A percentile compares a stretch with the other conserved stretches of the same genome.
These are phyloP conservation scores for Epichloe festucae DNA, from an alignment of 2,329 filamentous ascomycete genomes.

Conservation along the genomic window DNA sequence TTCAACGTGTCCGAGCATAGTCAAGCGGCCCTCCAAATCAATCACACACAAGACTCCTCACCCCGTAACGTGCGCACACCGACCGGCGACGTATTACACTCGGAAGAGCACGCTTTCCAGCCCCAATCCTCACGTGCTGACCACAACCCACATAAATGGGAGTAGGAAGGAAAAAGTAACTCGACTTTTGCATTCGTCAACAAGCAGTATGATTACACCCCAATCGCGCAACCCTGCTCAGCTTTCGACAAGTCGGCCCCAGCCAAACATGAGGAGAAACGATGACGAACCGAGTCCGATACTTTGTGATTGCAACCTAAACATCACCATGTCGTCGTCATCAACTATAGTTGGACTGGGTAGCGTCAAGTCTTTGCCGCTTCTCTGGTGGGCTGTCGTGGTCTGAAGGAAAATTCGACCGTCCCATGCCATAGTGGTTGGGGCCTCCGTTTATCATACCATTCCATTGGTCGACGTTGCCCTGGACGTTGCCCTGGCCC, in stretches of 20 bases:
- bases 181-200: background rate
- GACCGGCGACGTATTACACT: background rate
- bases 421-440: constrained; percentile 24
- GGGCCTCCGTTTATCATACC: constrained; percentile 29
- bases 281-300: background rate
- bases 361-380: constrained; percentile 36
- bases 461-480: constrained; percentile 32
- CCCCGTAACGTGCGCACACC: background rate
- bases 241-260: background rate
- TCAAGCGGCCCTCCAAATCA: background rate
- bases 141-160: background rate
- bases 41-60: background rate
- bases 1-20: background rate
- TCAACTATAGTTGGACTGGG: constrained; percentile 28
- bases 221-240: background rate
- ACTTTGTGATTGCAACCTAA: background rate
- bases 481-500: constrained; percentile 32
- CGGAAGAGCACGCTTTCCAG: background rate
- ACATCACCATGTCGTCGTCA: constrained; percentile 3
- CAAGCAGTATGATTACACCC: background rate
- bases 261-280: background rate
- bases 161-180: background rate
- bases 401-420: constrained; percentile 18
- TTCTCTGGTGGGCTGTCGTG: constrained; percentile 37
- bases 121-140: background rate